Conservation (phyloP, 768 basidiomycete genomes). For the Suillus variegatus region DNA sequence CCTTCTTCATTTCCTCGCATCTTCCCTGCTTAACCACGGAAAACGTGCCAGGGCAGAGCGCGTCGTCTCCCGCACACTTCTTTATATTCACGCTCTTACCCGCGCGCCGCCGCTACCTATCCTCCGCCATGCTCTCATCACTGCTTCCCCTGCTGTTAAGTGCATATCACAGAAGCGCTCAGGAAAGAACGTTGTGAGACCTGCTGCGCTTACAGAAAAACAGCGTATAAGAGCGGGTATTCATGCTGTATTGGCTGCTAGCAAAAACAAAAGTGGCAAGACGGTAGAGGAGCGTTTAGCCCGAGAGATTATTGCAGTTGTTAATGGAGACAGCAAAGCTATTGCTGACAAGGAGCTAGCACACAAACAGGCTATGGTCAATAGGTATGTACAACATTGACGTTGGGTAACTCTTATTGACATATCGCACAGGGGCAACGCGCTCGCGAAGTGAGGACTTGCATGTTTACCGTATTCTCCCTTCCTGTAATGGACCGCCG, state of each 20-base stretch:
- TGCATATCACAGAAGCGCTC: slow-evolving; percentile 57
- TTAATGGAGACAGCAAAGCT: slow-evolving; percentile 63
- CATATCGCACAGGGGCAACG: slow-evolving; percentile 21
- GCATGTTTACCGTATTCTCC: background rate
- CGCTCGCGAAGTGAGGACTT: background rate
- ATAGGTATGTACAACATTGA: slow-evolving; percentile 54
- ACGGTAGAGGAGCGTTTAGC: slow-evolving; percentile 72
- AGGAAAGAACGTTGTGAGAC: slow-evolving; percentile 65
- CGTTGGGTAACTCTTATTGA: slow-evolving; percentile 8
- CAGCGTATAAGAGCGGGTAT: slow-evolving; percentile 75
- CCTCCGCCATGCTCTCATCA: slow-evolving; percentile 67
- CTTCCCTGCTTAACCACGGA: slow-evolving; percentile 63
- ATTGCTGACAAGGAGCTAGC: slow-evolving; percentile 60
- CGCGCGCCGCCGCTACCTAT: slow-evolving; percentile 79
- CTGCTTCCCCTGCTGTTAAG: slow-evolving; percentile 72
- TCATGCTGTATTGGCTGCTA: slow-evolving; percentile 67
- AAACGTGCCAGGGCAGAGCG: slow-evolving; percentile 61
- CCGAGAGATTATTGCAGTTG: slow-evolving; percentile 70
- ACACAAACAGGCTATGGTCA: slow-evolving; percentile 74
- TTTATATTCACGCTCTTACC: slow-evolving; percentile 73
- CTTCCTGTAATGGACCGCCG: background rate
- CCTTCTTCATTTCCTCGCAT: slow-evolving; percentile 66
- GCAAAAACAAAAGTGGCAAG: slow-evolving; percentile 55
- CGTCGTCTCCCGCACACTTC: slow-evolving; percentile 60
- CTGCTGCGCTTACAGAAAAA: slow-evolving; percentile 76